Conservation (phyloP, 2,329 filamentous ascomycete species). For the Fusarium irregulare region DNA sequence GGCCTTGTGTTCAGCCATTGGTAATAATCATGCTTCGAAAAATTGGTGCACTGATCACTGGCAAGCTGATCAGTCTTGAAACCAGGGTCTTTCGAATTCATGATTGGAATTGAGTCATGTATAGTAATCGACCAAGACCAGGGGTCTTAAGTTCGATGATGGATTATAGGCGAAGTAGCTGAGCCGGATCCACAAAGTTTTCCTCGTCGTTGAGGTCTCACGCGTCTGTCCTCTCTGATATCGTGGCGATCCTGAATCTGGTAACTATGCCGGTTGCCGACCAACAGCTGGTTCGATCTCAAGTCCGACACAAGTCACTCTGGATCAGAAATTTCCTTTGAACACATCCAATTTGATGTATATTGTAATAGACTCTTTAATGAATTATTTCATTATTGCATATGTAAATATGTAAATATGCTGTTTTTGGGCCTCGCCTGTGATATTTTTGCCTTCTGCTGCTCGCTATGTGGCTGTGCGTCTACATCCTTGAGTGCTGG, state of each 20-base stretch:
- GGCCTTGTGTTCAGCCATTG: background rate
- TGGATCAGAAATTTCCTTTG: background rate
- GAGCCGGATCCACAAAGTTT: slow-evolving; percentile 18
- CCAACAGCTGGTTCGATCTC: slow-evolving; percentile 10
- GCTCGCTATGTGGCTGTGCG: background rate
- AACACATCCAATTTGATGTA: background rate
- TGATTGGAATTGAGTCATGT: background rate
- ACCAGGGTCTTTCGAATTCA: background rate
- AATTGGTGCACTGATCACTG: background rate
- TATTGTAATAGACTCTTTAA: slow-evolving; percentile 9
- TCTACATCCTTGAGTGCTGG: background rate
- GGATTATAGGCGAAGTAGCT: slow-evolving; percentile 12
- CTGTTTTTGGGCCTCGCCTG: background rate
- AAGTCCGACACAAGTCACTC: slow-evolving; percentile 12
- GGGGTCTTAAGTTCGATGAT: slow-evolving; percentile 2
- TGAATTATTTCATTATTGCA: background rate
- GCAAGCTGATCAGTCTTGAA: background rate
- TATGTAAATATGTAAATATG: background rate
- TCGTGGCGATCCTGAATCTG: slow-evolving; percentile 10
- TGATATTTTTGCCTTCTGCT: background rate
- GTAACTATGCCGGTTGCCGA: background rate
- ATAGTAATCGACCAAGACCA: background rate
- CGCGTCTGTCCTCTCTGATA: background rate
- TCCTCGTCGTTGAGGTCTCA: background rate
- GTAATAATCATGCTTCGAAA: background rate